Evolutionary conservation across 148 eudicot genomes (phyloP).

Genomic region (Limonium bicolor): DNA sequence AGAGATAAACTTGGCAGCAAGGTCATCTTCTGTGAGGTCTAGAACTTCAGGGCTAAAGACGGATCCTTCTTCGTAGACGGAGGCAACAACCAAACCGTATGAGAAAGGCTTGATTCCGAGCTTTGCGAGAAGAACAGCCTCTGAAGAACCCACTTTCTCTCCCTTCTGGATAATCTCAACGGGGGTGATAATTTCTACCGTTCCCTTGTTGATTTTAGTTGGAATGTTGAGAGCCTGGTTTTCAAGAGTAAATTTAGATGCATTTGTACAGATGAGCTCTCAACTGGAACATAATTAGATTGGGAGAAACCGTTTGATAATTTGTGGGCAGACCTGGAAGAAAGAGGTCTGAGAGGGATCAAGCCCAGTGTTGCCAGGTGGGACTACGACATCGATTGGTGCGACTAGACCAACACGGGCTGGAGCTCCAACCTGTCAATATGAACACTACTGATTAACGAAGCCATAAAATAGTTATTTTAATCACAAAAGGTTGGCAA

Average conservation of each 20-base stretch:
- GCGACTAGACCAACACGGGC: slow-evolving; percentile 50
- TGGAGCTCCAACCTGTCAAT: slow-evolving; percentile 47
- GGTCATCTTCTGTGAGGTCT: slow-evolving; percentile 37
- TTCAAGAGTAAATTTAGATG: neutral
- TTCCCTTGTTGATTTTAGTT: slow-evolving; percentile 55
- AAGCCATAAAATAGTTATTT: too few species aligned
- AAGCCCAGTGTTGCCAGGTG: slow-evolving; percentile 49
- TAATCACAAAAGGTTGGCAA: neutral
- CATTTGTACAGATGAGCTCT: neutral
- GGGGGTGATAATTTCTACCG: slow-evolving; percentile 41
- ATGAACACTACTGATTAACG: too few species aligned
- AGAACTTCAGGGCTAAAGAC: slow-evolving; percentile 44
- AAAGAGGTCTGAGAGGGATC: slow-evolving; percentile 42
- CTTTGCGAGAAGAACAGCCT: slow-evolving; percentile 36
- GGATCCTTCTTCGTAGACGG: slow-evolving; percentile 32
- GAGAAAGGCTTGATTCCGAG: slow-evolving; percentile 39
- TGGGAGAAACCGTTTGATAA: too few species aligned
- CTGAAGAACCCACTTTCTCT: slow-evolving; percentile 50
- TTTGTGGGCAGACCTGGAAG: slow-evolving; percentile 38
- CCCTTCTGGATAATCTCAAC: slow-evolving; percentile 49
- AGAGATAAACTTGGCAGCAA: slow-evolving; percentile 21
- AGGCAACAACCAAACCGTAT: slow-evolving; percentile 26
- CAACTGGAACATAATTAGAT: too few species aligned
- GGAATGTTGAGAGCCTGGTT: slow-evolving; percentile 35
- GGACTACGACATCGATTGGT: slow-evolving; percentile 42